A percentile compares a stretch with the other conserved stretches of the same genome.
Conservation (phyloP, 371 early-diverging fungal species). For the Batkoa obscura region DNA sequence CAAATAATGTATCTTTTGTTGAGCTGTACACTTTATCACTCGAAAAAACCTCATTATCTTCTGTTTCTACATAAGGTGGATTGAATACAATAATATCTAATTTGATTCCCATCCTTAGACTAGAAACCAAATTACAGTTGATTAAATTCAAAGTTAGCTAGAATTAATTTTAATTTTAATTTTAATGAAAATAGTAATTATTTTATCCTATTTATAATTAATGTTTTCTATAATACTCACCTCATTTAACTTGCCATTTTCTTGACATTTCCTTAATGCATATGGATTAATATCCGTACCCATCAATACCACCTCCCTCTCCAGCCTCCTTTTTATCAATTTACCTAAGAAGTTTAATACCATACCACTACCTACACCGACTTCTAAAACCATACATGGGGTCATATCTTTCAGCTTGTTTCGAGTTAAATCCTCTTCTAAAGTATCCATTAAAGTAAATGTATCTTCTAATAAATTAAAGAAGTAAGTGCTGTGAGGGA, state of each 20-base stretch:
- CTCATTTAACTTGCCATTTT: conserved; percentile 36
- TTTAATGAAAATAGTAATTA: background rate
- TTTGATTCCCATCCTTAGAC: background rate
- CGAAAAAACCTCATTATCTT: conserved; percentile 50
- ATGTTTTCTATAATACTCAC: conserved; percentile 6
- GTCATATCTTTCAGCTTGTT: conserved; percentile 18
- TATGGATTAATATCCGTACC: conserved; percentile 71
- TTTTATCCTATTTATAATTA: too few species aligned
- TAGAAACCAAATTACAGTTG: conserved; percentile 2
- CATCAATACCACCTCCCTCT: conserved; percentile 19
- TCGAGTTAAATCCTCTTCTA: conserved; percentile 43
- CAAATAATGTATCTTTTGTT: background rate
- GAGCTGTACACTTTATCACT: conserved; percentile 12
- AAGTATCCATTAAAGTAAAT: conserved; percentile 72
- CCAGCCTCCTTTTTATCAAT: conserved; percentile 18
- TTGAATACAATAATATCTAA: conserved; percentile 84
- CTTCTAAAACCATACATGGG: conserved; percentile 61
- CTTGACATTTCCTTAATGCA: conserved; percentile 39
- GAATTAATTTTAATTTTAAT: background rate
- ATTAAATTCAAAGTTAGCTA: background rate
- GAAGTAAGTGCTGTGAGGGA: background rate
- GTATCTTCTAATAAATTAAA: conserved; percentile 58
- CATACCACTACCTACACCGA: conserved; percentile 82
- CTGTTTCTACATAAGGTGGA: conserved; percentile 75
- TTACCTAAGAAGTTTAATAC: conserved; percentile 55